Base-by-base conservation (phyloP, 257 asterid species). In the Paulownia fortunei region DNA sequence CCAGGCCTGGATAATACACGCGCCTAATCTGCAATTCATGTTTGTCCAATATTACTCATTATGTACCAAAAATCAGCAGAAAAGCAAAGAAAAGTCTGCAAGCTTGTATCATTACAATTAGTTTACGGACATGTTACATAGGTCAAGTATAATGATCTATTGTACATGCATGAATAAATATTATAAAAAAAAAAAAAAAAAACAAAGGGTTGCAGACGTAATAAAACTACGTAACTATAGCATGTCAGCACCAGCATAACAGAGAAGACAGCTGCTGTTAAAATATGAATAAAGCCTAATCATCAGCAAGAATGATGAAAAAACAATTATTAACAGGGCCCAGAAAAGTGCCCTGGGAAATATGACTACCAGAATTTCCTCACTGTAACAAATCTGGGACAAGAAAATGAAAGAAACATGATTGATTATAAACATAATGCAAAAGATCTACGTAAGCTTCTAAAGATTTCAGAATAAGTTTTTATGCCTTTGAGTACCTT, bases 1-100 rank as follows among this genome's bases (percentile, higher is more conserved):
- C 86, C 89, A 94, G 82, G 83, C 96, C 97, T 21, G 97, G 97
- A 85, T 94, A 94, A 79, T 94, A 94, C 81, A 94, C 98, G n/a
- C 87, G 87, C 7, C 82, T 86, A 64, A 94, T 88, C 98, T 94
- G 92, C 84, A 81, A 76, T 56, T 54, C 81, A 69, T 69, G 30
- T 24, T 26, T 8, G 42, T 72, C 56, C 18, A 63, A 72, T 8
- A 59, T 52, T 46, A 75, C 9, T 64, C 13, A 9, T 61, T 18
- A 67, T n/a, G 37, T 49, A 30, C 62, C 78, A 30, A 60, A 18
- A 52, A 49, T 9, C 23, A 68, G 66, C n/a, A 70, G 65, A 18
- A 68, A 63, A 32, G 32, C 62, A 49, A 56, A 26, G 32, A 56
- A 42, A 62, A 70, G 10, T 11, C 9, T 10, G 36, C 49, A 24